These are phyloP conservation scores for Paramecium pentaurelia DNA, from an alignment of 73 alveolate genomes.

Conservation along the genomic window DNA sequence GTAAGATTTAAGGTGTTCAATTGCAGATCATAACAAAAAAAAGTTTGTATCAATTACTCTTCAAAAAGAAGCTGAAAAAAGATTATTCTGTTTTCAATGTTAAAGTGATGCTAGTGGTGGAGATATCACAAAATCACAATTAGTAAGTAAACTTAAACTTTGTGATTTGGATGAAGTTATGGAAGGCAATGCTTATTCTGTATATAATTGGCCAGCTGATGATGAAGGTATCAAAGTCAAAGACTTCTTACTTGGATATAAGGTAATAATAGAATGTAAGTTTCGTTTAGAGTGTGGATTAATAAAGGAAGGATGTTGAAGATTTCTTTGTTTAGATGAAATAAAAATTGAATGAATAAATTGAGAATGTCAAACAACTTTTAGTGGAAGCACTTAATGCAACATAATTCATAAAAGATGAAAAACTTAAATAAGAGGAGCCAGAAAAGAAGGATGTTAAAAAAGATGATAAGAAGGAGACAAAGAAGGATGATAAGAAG, in stretches of 20 bases:
- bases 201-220: constrained; percentile 45
- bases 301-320: constrained; percentile 19
- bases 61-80: background rate
- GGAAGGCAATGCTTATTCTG: constrained; percentile 25
- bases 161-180: constrained; percentile 46
- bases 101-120: background rate
- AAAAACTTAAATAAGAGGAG: background rate
- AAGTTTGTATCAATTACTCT: constrained; percentile 5
- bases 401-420: background rate
- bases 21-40: background rate
- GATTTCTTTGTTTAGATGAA: background rate
- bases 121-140: background rate
- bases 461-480: background rate
- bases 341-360: background rate
- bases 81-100: constrained; percentile 23
- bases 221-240: background rate
- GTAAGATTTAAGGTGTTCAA: background rate
- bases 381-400: background rate
- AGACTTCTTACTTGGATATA: background rate
- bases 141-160: background rate
- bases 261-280: constrained; percentile 14
- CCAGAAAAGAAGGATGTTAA: background rate
- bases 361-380: background rate
- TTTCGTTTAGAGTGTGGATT: background rate
- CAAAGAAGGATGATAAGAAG: background rate